These are phyloP conservation scores for Cutaneotrichosporon cutaneum DNA, from an alignment of 1,284 basidiomycete genomes.

Conservation along the genomic window DNA sequence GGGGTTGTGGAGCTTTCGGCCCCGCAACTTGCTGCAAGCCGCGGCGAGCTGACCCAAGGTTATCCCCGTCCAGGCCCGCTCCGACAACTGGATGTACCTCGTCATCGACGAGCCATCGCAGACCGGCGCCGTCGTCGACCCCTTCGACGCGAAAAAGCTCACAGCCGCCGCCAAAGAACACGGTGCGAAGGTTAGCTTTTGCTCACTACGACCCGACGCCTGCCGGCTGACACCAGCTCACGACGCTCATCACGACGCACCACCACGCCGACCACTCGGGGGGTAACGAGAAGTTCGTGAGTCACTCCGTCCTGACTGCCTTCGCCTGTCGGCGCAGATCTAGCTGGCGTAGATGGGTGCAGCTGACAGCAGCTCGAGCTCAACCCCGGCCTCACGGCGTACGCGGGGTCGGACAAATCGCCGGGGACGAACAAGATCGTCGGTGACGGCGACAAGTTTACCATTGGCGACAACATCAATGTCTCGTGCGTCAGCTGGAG, in stretches of 20 bases:
- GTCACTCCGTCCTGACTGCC: conserved; percentile 11
- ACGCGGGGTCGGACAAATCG: conserved; percentile 75
- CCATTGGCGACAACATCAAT: conserved; percentile 66
- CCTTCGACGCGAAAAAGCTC: conserved; percentile 78
- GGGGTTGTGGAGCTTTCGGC: too few relatives aligned
- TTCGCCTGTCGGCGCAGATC: neutral
- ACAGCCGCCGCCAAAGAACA: conserved; percentile 64
- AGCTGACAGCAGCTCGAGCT: conserved; percentile 31
- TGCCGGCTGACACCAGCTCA: conserved; percentile 53
- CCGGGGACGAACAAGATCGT: conserved; percentile 70
- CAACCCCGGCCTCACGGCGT: conserved; percentile 68
- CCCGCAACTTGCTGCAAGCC: too few relatives aligned
- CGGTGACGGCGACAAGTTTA: conserved; percentile 73
- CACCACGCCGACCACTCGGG: conserved; percentile 90
- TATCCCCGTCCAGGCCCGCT: conserved; percentile 70
- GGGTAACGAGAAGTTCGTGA: conserved; percentile 66
- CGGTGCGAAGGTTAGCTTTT: conserved; percentile 60
- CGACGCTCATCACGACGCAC: conserved; percentile 79
- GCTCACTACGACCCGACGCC: too few relatives aligned
- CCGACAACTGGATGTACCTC: conserved; percentile 87
- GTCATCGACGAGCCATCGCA: conserved; percentile 70
- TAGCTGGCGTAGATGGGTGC: too few relatives aligned
- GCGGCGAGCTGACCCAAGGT: conserved; percentile 51
- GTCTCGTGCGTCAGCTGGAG: conserved; percentile 59
- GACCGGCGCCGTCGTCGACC: conserved; percentile 64